Evolutionary conservation across 2,329 filamentous ascomycete genomes (phyloP), one percentile per base, ranked within the genome.

Genomic region (Penicillium italicum): DNA sequence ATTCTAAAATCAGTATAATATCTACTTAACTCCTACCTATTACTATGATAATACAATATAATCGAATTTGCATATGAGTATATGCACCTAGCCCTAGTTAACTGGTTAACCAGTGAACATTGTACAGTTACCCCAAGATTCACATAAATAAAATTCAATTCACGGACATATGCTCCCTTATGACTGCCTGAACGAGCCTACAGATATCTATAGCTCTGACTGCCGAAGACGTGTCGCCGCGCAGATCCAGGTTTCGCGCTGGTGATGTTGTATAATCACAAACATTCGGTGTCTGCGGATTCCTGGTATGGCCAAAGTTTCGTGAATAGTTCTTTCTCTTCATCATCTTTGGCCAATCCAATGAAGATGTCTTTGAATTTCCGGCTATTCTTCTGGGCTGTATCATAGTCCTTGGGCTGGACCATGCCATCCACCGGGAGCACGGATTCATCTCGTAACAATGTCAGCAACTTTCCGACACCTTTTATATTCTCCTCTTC

Each of bases 381-480:
- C 9, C 45, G 48, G 41, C 41, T 57, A 34, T 66, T 67, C 11
- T 48, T 49, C 0, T 18, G 24, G 14, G 53, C 56, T 1, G 40
- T 11, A 1, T 68, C 58, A 50, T 65, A 71, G 45, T 73, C 67
- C 55, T 70, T 50, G 2, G 66, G 66, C 0, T 62, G 62, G 28
- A 72, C 67, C 65, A 71, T 72, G 1, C 70, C 70, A 61, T 70
- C 67, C 12, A 67, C 62, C 1, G 69, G 67, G 31, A 69, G 61
- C 10, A 69, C 55, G 12, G 46, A 62, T 58, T 69, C 38, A 7
- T 70, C 67, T 43, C 56, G 63, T 50, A 70, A 69, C 33, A 69
- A 37, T 26, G 53, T 54, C 7, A 73, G 49, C 60, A 73, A 69
- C 8, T 63, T 52, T 22, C 69, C 64, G 36, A 73, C 51, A 1